Evolutionary conservation across 495 filamentous ascomycete species (phyloP), one percentile per base, ranked within the genome.

Genomic region (Aspergillus avenaceus): DNA sequence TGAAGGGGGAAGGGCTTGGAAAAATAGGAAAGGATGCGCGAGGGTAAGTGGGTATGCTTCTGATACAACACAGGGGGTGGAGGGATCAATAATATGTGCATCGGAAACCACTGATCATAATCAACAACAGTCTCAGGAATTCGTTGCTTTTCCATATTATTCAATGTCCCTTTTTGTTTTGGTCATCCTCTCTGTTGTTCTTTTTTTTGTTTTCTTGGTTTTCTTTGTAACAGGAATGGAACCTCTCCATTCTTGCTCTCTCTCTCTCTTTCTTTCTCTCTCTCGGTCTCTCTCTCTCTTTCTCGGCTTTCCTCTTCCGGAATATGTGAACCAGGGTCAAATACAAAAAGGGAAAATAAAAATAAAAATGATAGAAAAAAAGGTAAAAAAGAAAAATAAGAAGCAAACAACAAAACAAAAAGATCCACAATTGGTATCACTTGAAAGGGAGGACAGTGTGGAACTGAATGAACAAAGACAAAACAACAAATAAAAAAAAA

Each of bases 91-190:
- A 47, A 21, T 24, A 45, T 45, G 41, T 31, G 41, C 24, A 45
- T 45, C 25, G 21, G 41, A 55, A 55, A 49, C 45, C 45, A 59
- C 44, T 52, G 51, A 54, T 59, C 45, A 18, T 31, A 45, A 36
- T 47, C 28, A 27, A 23, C n/a, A 47, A 23, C 44, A 19, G 21
- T 3, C 24, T 9, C 21, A 28, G 6, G 12, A n/a, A 36, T 14
- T 31, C 22, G 16, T 22, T n/a, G 18, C 7, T 42, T 3, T 23
- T 42, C 21, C 7, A 6, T 12, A n/a, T n/a, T n/a, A n/a, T n/a
- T n/a, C n/a, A n/a, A n/a, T n/a, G n/a, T n/a, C n/a, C n/a, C n/a
- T n/a, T n/a, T n/a, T n/a, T n/a, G n/a, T n/a, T n/a, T n/a, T n/a
- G n/a, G n/a, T n/a, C n/a, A n/a, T n/a, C n/a, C n/a, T n/a, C n/a